Percentiles rank a stretch among this genome's conserved stretches.
Conservation (phyloP, 192 early-diverging fungal species). For the Backusella tarrabulga region DNA sequence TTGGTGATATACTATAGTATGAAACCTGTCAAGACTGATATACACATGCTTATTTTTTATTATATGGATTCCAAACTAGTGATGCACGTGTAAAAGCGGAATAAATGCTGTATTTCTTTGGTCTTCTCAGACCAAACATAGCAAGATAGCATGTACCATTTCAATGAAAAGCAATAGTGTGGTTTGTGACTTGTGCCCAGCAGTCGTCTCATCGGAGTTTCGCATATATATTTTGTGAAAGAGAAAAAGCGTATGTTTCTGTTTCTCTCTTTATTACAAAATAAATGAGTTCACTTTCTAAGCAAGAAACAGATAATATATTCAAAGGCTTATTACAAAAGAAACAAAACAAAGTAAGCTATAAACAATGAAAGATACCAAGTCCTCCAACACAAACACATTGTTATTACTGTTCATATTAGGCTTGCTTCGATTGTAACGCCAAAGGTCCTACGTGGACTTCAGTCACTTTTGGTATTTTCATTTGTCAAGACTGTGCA, state of each 20-base stretch:
- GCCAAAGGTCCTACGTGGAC: constrained; percentile 96
- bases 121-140: too few species aligned
- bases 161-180: too few species aligned
- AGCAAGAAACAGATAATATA: constrained; percentile 46
- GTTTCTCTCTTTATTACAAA: not conserved
- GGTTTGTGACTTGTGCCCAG: too few species aligned
- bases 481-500: constrained; percentile 95
- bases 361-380: not conserved
- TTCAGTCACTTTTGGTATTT: constrained; percentile 91
- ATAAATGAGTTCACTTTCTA: constrained; percentile 20
- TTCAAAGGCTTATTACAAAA: constrained; percentile 49
- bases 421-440: constrained; percentile 94
- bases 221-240: not conserved
- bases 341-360: constrained; percentile 52
- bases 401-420: not conserved
- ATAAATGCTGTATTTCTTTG: too few species aligned
- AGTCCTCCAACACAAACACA: not conserved
- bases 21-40: too few species aligned
- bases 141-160: too few species aligned
- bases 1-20: too few species aligned
- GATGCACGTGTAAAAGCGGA: too few species aligned
- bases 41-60: too few species aligned
- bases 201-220: not conserved
- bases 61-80: too few species aligned
- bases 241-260: not conserved